Conservation (phyloP, 2,329 filamentous ascomycete species). For the Decorospora gaudefroyi region DNA sequence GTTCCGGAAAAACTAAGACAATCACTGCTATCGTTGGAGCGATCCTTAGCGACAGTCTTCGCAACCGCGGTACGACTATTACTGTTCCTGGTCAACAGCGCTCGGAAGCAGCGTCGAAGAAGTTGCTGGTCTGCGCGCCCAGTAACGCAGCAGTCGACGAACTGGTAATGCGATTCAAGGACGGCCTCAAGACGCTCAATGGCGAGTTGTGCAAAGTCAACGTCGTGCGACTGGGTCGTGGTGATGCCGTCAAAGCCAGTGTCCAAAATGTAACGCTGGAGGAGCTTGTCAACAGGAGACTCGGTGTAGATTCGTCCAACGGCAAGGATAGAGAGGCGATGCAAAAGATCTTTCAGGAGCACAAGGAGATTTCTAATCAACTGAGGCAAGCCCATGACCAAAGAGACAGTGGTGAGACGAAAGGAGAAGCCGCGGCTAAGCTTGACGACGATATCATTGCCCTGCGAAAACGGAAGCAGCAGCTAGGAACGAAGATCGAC, state of each 20-base stretch:
- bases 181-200: constrained; percentile 76
- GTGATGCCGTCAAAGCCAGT: constrained; percentile 86
- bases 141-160: constrained; percentile 98
- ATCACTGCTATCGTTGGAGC: constrained; percentile 96
- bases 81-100: constrained; percentile 44
- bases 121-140: constrained; percentile 93
- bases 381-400: constrained; percentile 72
- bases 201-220: constrained; percentile 77
- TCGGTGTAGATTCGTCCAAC: constrained; percentile 54
- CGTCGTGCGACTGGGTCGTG: constrained; percentile 85
- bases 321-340: constrained; percentile 56
- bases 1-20: constrained; percentile 97
- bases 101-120: constrained; percentile 64
- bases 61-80: constrained; percentile 55
- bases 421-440: constrained; percentile 64
- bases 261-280: constrained; percentile 93
- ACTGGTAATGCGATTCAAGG: constrained; percentile 87
- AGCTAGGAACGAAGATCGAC: constrained; percentile 83
- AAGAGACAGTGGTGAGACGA: constrained; percentile 64
- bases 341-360: constrained; percentile 71
- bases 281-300: constrained; percentile 77
- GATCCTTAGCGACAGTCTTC: constrained; percentile 67
- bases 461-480: constrained; percentile 74
- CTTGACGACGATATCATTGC: constrained; percentile 78
- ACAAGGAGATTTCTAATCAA: constrained; percentile 65